These are phyloP conservation scores for Amylocystis lapponica DNA, from an alignment of 768 basidiomycete species.

Conservation along the genomic window DNA sequence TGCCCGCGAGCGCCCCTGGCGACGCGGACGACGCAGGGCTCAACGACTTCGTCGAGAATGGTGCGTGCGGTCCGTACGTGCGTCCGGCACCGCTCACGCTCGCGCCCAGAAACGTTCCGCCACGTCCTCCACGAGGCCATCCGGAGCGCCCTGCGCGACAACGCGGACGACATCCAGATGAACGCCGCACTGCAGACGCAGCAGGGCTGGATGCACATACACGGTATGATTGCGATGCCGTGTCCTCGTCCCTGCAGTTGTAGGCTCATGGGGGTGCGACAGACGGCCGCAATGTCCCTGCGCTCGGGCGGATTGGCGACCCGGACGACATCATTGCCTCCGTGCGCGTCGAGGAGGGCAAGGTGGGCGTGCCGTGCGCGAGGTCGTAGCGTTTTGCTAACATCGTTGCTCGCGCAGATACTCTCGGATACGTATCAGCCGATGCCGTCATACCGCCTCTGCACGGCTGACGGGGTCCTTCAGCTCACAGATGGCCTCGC, in stretches of 20 bases:
- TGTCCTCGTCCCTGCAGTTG: not conserved
- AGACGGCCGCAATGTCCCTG: constrained; percentile 75
- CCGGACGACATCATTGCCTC: constrained; percentile 80
- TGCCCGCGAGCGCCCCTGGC: constrained; percentile 51
- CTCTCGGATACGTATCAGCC: constrained; percentile 68
- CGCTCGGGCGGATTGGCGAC: constrained; percentile 70
- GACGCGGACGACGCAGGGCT: constrained; percentile 43
- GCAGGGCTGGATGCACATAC: constrained; percentile 86
- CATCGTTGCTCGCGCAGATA: constrained; percentile 41
- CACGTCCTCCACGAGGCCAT: constrained; percentile 56
- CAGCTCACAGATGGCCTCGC: constrained; percentile 66
- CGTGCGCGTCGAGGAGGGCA: constrained; percentile 65
- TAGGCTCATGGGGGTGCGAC: not conserved
- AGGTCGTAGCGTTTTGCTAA: too few relatives aligned
- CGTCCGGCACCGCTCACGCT: not conserved
- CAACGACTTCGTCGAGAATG: constrained; percentile 68
- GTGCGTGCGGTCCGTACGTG: constrained; percentile 35
- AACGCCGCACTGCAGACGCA: constrained; percentile 61
- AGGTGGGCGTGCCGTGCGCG: too few relatives aligned
- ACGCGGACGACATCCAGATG: constrained; percentile 58
- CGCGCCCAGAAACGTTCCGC: constrained; percentile 50
- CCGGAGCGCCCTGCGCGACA: constrained; percentile 37
- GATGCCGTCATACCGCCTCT: constrained; percentile 81
- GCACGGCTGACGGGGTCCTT: constrained; percentile 66
- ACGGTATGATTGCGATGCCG: constrained; percentile 33